Percentiles rank a stretch among this genome's conserved stretches.
phyloP scores from a whole-genome alignment of 148 eudicot species.

The Vaccinium corymbosum region DNA sequence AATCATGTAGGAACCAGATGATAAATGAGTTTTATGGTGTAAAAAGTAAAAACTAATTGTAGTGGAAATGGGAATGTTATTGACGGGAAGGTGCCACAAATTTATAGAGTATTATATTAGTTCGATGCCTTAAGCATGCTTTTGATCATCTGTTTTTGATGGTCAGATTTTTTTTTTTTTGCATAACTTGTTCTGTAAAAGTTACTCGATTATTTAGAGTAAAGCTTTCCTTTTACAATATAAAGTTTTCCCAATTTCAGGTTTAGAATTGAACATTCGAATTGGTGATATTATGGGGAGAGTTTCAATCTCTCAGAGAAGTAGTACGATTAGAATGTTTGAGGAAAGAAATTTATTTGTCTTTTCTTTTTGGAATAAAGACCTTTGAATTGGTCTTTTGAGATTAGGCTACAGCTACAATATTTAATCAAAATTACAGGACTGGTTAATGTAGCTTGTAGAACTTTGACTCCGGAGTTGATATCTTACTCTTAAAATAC shows the following conservation, averaged over 20 bases:
- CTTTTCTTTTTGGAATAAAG: slow-evolving; percentile 22
- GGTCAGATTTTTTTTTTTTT: slow-evolving; percentile 31
- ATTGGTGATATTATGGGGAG: not conserved
- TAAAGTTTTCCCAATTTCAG: not conserved
- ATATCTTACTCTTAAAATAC: not conserved
- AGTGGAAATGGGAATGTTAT: not conserved
- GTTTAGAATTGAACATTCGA: not conserved
- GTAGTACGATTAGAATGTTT: not conserved
- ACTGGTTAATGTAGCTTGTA: not conserved
- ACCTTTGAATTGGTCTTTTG: not conserved
- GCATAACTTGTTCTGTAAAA: slow-evolving; percentile 34
- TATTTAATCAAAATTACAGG: not conserved
- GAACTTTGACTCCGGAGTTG: not conserved
- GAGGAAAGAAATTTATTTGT: slow-evolving; percentile 17
- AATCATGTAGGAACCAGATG: not conserved
- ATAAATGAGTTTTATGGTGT: too few relatives aligned
- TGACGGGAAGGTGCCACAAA: not conserved
- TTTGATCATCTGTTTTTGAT: slow-evolving; percentile 20
- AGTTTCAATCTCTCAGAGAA: not conserved
- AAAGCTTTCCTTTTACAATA: not conserved
- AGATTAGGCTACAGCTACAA: not conserved
- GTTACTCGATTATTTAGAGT: slow-evolving; percentile 24
- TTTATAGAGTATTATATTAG: not conserved
- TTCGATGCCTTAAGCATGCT: slow-evolving; percentile 6
- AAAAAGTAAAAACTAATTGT: not conserved